Evolutionary conservation across 148 eudicot species (phyloP).

Genomic region (Rhododendron ferrugineum): DNA sequence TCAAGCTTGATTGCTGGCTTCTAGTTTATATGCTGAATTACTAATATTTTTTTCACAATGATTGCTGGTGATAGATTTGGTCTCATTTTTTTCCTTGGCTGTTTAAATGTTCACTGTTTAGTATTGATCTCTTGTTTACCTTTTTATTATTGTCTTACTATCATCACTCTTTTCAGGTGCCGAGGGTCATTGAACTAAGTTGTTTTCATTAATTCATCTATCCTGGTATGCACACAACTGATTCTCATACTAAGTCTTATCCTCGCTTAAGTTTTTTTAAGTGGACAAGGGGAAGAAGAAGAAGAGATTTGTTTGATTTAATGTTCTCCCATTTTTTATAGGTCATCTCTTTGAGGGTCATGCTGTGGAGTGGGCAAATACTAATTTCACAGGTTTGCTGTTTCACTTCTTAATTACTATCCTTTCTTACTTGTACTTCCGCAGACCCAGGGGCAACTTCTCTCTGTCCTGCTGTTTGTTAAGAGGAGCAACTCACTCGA

Average conservation of each 20-base stretch:
- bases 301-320: not conserved
- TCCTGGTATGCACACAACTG: slow-evolving; percentile 20
- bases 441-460: not conserved
- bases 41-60: not conserved
- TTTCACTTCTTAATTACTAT: not conserved
- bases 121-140: not conserved
- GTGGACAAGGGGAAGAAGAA: not conserved
- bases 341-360: not conserved
- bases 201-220: not conserved
- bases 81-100: not conserved
- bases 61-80: not conserved
- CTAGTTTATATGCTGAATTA: not conserved
- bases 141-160: not conserved
- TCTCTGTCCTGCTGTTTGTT: not conserved
- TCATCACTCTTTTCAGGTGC: slow-evolving; percentile 48
- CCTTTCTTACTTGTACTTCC: not conserved
- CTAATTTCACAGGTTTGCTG: slow-evolving; percentile 2
- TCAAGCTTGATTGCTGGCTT: not conserved
- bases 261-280: not conserved
- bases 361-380: not conserved
- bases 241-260: not conserved
- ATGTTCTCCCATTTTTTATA: not conserved
- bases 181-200: slow-evolving; percentile 87
- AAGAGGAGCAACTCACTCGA: not conserved
- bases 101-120: not conserved